phyloP scores from a whole-genome alignment of 116 monocot genomes.

The Posidonia oceanica region DNA sequence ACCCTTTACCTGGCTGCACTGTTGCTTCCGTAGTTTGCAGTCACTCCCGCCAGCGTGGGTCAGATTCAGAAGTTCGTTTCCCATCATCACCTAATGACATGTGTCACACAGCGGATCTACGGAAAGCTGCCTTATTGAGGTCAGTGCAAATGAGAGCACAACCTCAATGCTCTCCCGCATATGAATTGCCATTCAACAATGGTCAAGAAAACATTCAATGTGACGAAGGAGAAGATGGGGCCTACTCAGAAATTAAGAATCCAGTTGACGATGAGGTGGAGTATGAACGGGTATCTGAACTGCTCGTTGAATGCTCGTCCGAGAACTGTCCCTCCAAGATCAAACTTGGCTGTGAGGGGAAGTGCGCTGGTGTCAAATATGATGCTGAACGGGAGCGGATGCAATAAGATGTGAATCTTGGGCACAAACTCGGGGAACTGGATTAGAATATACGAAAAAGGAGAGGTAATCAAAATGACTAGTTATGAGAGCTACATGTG shows the following conservation, averaged over 20 bases:
- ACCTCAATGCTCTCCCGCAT: conserved; percentile 25
- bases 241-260: conserved; percentile 25
- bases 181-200: conserved; percentile 22
- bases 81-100: conserved; percentile 88
- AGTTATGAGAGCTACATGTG: too few species aligned
- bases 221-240: conserved; percentile 22
- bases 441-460: too few species aligned
- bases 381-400: not conserved
- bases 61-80: conserved; percentile 71
- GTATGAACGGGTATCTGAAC: conserved; percentile 19
- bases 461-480: too few species aligned
- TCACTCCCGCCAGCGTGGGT: conserved; percentile 39
- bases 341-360: not conserved
- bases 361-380: not conserved
- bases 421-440: too few species aligned
- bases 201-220: conserved; percentile 30
- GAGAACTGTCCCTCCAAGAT: not conserved
- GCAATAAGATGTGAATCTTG: not conserved
- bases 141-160: conserved; percentile 88
- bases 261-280: conserved; percentile 10
- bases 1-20: conserved; percentile 29
- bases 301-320: not conserved
- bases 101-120: conserved; percentile 73
- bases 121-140: conserved; percentile 62
- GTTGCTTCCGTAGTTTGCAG: conserved; percentile 46